A percentile compares a stretch with the other conserved stretches of the same genome.
phyloP scores from a whole-genome alignment of 2,329 filamentous ascomycete species.

The Cladophialophora psammophila region DNA sequence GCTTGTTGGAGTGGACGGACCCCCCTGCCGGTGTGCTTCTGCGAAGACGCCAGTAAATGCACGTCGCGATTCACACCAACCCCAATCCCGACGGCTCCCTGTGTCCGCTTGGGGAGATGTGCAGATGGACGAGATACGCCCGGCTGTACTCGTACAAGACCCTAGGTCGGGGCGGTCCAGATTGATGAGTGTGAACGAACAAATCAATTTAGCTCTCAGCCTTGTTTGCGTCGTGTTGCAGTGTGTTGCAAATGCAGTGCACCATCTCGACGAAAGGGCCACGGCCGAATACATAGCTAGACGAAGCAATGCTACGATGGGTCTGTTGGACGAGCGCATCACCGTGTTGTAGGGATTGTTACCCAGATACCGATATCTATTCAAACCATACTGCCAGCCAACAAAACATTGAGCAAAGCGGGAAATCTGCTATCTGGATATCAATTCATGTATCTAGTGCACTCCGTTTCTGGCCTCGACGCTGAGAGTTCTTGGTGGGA shows the following conservation, averaged over 20 bases:
- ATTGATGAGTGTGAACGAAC: no score
- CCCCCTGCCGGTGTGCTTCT: no score
- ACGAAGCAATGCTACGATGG: background rate
- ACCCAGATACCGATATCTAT: background rate
- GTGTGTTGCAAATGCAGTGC: background rate
- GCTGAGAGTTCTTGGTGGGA: background rate
- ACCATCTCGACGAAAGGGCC: background rate
- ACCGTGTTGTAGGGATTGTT: background rate
- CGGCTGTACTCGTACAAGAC: no score
- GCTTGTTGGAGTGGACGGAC: no score
- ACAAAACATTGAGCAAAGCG: background rate
- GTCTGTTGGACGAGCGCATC: background rate
- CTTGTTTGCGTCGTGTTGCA: no score
- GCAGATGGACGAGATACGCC: no score
- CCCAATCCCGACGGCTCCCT: no score
- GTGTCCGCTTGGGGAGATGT: no score
- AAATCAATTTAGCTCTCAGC: background rate
- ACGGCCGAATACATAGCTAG: background rate
- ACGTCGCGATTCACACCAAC: no score
- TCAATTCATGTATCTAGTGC: background rate
- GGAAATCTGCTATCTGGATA: background rate
- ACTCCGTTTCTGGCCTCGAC: background rate
- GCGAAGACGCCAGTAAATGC: no score
- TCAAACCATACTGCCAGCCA: background rate
- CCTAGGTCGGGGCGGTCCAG: no score